These are phyloP conservation scores for Spathaspora sp. DNA, from an alignment of 1,139 yeast genomes.

Conservation along the genomic window DNA sequence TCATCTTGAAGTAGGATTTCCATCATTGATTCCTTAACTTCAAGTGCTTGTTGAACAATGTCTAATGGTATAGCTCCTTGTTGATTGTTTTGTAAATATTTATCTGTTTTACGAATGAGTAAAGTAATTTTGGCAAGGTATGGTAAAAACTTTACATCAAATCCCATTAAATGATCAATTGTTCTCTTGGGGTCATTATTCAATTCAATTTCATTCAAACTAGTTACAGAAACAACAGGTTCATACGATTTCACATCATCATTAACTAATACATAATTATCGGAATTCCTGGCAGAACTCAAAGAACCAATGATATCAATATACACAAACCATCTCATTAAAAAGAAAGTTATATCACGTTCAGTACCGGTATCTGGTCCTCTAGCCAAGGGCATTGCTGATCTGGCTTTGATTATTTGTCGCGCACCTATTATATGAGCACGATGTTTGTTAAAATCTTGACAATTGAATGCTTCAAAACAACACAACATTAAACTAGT, in stretches of 20 bases:
- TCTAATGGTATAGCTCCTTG: constrained; percentile 28
- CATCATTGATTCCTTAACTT: constrained; percentile 39
- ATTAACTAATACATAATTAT: constrained; percentile 22
- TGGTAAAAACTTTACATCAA: constrained; percentile 54
- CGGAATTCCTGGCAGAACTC: constrained; percentile 35
- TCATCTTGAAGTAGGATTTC: constrained; percentile 35
- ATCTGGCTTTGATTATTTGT: constrained; percentile 61
- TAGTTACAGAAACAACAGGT: constrained; percentile 19
- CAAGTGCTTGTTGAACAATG: constrained; percentile 45
- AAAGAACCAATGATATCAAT: constrained; percentile 68
- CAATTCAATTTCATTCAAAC: constrained; percentile 11
- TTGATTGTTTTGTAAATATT: constrained; percentile 16
- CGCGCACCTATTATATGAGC: constrained; percentile 70
- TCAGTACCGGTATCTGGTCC: constrained; percentile 22
- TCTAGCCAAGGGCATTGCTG: constrained; percentile 5
- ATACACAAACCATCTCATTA: constrained; percentile 72
- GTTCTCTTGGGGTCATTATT: constrained; percentile 34
- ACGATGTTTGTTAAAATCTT: constrained; percentile 54
- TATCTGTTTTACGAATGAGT: constrained; percentile 42
- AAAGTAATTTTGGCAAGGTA: constrained; percentile 46
- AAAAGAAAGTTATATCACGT: constrained; percentile 53
- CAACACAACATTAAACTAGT: constrained; percentile 63
- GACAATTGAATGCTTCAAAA: constrained; percentile 52
- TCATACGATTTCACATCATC: constrained; percentile 15
- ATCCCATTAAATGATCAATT: constrained; percentile 60